phyloP scores from a whole-genome alignment of 2,329 filamentous ascomycete species.

The Metarhizium humberi region DNA sequence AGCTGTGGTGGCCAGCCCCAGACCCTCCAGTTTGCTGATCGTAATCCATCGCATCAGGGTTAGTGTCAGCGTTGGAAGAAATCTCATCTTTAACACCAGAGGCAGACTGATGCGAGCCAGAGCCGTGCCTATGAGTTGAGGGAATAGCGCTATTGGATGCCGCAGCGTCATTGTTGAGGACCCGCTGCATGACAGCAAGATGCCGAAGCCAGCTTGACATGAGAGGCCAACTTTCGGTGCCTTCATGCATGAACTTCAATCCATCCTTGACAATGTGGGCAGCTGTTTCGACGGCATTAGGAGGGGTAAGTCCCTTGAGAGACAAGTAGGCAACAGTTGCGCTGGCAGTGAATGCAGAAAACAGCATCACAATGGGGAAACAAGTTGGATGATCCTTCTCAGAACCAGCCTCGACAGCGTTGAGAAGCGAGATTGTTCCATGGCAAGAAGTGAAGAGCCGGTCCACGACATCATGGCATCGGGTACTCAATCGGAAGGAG shows the following conservation, averaged over 20 bases:
- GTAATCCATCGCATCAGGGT: conserved; percentile 48
- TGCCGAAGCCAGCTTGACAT: conserved; percentile 52
- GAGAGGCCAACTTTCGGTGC: conserved; percentile 50
- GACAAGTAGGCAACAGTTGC: conserved; percentile 53
- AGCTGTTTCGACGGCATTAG: conserved; percentile 47
- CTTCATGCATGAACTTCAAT: conserved; percentile 48
- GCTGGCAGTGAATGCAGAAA: conserved; percentile 51
- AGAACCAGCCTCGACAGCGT: conserved; percentile 43
- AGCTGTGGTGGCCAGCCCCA: conserved; percentile 18
- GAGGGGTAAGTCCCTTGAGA: conserved; percentile 50
- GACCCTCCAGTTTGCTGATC: conserved; percentile 30
- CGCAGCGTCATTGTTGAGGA: conserved; percentile 43
- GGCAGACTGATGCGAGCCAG: conserved; percentile 17
- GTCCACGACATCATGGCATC: conserved; percentile 44
- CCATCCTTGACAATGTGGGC: conserved; percentile 48
- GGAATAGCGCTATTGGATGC: conserved; percentile 13
- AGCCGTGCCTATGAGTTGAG: conserved; percentile 18
- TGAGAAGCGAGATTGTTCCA: conserved; percentile 45
- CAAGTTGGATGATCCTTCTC: conserved; percentile 51
- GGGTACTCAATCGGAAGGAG: conserved; percentile 40
- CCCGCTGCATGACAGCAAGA: conserved; percentile 51
- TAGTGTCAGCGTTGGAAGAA: conserved; percentile 45
- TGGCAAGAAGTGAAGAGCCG: conserved; percentile 50
- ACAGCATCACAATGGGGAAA: conserved; percentile 55
- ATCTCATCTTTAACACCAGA: conserved; percentile 43